These are phyloP conservation scores for Plasmodium vivax DNA, from an alignment of 169 alveolate species.

Conservation along the genomic window DNA sequence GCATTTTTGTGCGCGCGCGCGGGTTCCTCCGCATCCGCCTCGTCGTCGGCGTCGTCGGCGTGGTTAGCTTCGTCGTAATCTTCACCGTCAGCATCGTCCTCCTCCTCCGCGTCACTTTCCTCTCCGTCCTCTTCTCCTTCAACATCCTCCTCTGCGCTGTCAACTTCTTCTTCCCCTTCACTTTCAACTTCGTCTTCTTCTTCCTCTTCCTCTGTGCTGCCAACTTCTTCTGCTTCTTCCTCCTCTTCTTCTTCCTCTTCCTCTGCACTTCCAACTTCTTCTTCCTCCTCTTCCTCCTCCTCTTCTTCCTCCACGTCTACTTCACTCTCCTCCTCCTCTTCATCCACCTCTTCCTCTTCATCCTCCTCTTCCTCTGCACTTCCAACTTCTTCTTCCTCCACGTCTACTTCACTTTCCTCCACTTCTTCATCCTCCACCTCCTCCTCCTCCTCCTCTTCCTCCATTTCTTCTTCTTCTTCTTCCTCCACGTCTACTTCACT, in stretches of 20 bases:
- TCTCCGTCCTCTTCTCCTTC: neutral
- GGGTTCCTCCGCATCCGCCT: neutral
- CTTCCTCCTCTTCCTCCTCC: neutral
- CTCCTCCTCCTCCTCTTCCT: neutral
- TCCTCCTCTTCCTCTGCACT: neutral
- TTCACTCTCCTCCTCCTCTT: neutral
- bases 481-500: neutral
- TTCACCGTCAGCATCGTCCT: too few species aligned
- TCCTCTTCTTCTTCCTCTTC: slow-evolving; percentile 47
- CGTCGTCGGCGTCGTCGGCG: neutral
- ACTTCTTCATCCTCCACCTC: neutral
- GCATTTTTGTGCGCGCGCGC: neutral
- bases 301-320: slow-evolving; percentile 15
- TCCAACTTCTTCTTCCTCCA: slow-evolving; percentile 9
- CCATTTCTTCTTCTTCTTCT: neutral
- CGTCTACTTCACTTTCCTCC: neutral
- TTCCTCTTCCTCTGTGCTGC: slow-evolving; percentile 34
- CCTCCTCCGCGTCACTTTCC: neutral
- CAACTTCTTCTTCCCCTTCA: slow-evolving; percentile 2
- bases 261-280: slow-evolving; percentile 19
- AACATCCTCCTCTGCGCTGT: neutral
- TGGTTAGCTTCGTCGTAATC: neutral
- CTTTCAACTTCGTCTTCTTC: slow-evolving; percentile 2
- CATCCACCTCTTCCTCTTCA: slow-evolving; percentile 3
- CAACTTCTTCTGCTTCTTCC: slow-evolving; percentile 82